A percentile compares a stretch with the other conserved stretches of the same genome.
Conservation (phyloP, 1,284 basidiomycete genomes). For the Ceratobasidium sp. region DNA sequence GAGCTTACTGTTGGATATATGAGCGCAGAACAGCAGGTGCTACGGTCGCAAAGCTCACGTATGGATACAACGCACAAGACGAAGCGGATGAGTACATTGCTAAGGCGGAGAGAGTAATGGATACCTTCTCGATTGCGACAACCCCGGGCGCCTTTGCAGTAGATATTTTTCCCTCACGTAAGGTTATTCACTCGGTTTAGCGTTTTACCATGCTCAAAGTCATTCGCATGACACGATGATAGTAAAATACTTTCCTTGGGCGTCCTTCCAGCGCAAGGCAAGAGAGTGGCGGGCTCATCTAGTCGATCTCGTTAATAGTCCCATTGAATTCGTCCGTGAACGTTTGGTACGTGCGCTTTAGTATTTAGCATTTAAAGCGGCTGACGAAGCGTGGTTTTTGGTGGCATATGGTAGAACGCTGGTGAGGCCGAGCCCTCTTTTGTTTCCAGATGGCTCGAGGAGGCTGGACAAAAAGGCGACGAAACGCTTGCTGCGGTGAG, state of each 20-base stretch:
- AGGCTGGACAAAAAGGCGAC: background rate
- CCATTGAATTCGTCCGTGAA: constrained; percentile 5
- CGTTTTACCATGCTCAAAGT: background rate
- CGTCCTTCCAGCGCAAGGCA: background rate
- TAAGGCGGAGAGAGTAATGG: constrained; percentile 3
- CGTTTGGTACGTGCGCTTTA: constrained; percentile 3
- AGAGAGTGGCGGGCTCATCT: background rate
- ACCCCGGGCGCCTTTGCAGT: constrained; percentile 21
- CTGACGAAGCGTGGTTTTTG: too few relatives aligned
- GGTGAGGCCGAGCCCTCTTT: background rate
- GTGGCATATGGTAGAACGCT: too few relatives aligned
- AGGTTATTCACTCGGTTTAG: background rate
- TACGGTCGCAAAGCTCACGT: constrained; percentile 23
- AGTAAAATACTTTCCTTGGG: constrained; percentile 28
- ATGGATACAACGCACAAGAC: constrained; percentile 17
- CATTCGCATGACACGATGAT: background rate
- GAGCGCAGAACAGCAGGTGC: constrained; percentile 8
- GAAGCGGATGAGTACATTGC: constrained; percentile 6
- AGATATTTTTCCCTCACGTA: constrained; percentile 17
- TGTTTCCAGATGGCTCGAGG: constrained; percentile 6
- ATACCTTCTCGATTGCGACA: background rate
- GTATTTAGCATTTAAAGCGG: background rate
- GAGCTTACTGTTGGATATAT: background rate
- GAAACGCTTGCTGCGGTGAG: background rate
- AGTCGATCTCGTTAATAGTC: background rate